Base-by-base conservation (phyloP, 2,329 filamentous ascomycete species). In the Fusarium sp. region DNA sequence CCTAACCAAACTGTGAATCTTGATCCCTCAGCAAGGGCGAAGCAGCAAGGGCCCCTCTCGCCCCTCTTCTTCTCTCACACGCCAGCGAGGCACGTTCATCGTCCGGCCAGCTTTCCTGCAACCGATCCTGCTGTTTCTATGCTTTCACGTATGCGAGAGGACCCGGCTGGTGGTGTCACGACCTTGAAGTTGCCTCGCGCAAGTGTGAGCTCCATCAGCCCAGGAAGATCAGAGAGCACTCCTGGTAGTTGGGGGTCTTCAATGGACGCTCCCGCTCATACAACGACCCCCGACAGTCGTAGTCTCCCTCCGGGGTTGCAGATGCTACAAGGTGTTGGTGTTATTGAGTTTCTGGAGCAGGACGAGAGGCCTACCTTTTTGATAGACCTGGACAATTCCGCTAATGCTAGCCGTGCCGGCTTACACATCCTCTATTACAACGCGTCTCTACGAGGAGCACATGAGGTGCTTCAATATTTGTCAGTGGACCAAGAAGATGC, bases 331-430 rank as follows among this genome's bases (percentile, higher is more conserved):
- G 87, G 88, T 31, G 85, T 95, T 57, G 91, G 92, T 30, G 86
- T 94, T 15, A 82, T 91, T 26, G 93, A 95, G 79, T 83, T 95
- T 42, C 81, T 96, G 44, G 93, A 95, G 77, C 89, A 92, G 73
- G 93, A 96, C 78, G 89, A 92, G 55, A 86, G 93, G 51, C 93
- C 93, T 6, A 93, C 92, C 0, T 94, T 95, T 75, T 87, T 95
- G 45, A 85, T 95, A 38, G 93, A 95, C 76, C 82, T 93, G 56
- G 84, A 85, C 13, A 89, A 91, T 75, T 80, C 85, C 3, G 80
- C 82, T n/a, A 91, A 91, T 73, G 86, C 85, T 51, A 83, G 82
- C 28, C 83, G 86, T 3, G 86, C 86, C 0, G 84, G 85, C 4
- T 80, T 95, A 41, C 86, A 88, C 35, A 86, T 93, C 13, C 74